Evolutionary conservation across 768 basidiomycete genomes (phyloP), one percentile per base, ranked within the genome.

Genomic region (Podaxis pistillaris): DNA sequence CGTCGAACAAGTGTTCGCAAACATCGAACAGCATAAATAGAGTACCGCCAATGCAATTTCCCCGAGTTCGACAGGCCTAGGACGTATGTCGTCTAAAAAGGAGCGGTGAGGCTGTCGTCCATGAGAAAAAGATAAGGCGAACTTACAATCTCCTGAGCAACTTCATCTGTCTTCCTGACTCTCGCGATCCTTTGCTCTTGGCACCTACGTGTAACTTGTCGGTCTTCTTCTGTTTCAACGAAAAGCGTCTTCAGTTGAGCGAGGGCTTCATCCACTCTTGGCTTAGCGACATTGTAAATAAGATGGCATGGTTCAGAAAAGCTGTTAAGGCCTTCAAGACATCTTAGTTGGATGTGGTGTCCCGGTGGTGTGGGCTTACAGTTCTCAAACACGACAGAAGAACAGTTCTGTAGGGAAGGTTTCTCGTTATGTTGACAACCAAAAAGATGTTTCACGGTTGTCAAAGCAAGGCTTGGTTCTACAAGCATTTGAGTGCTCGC

Each of bases 341-440:
- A 26, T 12, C 8, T 64, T 2, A 53, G 17, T 33, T 17, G 5
- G 41, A 61, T 13, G 9, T 24, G 26, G 36, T 17, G 15, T 6
- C 0, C n/a, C 12, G 11, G 7, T 15, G 22, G 33, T 52, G 26
- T 24, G 5, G 22, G 67, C 77, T 19, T 62, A 89, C 86, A 83
- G 64, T 86, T 86, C 66, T 90, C 86, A 22, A 83, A 82, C 11
- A 93, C 81, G 3, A 80, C 78, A 2, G 83, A 80, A 46, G 92
- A 85, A 63, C 83, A 83, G 57, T 86, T 83, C 76, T 93, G 91
- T 54, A 93, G 88, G 0, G 90, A 92, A 6, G 90, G 88, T 83
- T 94, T 94, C 74, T 94, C 93, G 68, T 95, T 91, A 60, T 89
- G 85, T 69, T 93, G 91, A 64, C 90, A 93, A 1, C 71, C 78